Conservation (phyloP, 257 asterid genomes). For the Euphrasia confusa region DNA sequence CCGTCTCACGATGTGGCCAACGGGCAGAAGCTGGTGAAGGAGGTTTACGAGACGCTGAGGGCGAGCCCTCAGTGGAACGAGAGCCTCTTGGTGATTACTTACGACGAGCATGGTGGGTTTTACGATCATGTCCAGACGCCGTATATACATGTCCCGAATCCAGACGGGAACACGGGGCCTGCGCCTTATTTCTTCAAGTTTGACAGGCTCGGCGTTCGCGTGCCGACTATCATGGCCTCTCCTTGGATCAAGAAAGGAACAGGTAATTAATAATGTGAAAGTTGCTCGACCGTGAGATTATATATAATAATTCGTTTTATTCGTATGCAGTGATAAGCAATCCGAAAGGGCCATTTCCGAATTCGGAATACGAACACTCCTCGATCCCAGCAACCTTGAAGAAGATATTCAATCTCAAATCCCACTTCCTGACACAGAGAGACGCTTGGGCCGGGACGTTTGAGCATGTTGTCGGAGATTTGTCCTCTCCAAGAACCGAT, state of each 20-base stretch:
- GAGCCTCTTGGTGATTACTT: conserved; percentile 42
- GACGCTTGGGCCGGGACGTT: conserved; percentile 7
- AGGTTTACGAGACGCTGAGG: conserved; percentile 60
- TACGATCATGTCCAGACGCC: conserved; percentile 81
- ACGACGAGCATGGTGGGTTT: conserved; percentile 79
- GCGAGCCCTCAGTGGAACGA: conserved; percentile 70
- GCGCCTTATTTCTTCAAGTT: conserved; percentile 62
- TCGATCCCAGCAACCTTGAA: conserved; percentile 1
- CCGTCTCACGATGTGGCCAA: conserved; percentile 72
- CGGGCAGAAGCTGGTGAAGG: conserved; percentile 68
- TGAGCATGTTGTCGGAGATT: not conserved
- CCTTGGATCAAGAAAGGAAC: conserved; percentile 85
- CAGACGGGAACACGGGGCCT: conserved; percentile 69
- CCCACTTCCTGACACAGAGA: not conserved
- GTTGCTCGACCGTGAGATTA: too few species aligned
- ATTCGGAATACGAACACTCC: conserved; percentile 2
- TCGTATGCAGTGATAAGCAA: not conserved
- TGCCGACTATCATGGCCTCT: conserved; percentile 70
- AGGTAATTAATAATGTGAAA: conserved; percentile 33
- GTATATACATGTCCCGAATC: conserved; percentile 50
- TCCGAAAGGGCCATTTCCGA: not conserved
- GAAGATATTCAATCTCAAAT: conserved; percentile 1
- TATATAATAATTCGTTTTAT: too few species aligned
- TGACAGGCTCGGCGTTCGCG: conserved; percentile 74
- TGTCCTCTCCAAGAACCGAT: not conserved